phyloP scores from a whole-genome alignment of 257 asterid species.

The Linderniella brevidens region DNA sequence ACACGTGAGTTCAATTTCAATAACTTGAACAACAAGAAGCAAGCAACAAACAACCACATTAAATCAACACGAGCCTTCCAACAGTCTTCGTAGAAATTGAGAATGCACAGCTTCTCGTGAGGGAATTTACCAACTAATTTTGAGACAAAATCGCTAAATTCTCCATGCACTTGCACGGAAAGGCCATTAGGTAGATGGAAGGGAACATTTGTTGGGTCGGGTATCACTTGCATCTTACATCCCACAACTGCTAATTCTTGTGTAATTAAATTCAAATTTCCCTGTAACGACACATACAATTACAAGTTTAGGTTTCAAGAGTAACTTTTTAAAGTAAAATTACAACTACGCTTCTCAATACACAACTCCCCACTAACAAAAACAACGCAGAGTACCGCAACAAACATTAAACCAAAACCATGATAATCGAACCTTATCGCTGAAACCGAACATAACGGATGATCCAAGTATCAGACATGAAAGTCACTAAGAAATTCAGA shows the following conservation, averaged over 20 bases:
- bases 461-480: too few species aligned
- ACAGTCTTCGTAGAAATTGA: conserved; percentile 66
- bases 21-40: too few species aligned
- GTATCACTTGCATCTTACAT: conserved; percentile 70
- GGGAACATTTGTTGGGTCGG: conserved; percentile 95
- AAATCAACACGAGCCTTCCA: conserved; percentile 89
- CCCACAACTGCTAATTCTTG: conserved; percentile 95
- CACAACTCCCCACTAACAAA: too few species aligned
- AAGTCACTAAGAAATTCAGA: too few species aligned
- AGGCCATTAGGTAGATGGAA: conserved; percentile 77
- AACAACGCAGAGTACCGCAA: too few species aligned
- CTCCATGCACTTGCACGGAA: conserved; percentile 77
- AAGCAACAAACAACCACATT: too few species aligned
- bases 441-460: conserved; percentile 97
- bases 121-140: conserved; percentile 79
- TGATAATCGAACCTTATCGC: conserved; percentile 54
- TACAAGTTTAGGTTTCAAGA: not conserved
- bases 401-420: too few species aligned
- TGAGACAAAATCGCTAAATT: conserved; percentile 49
- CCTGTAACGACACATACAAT: conserved; percentile 25
- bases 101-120: conserved; percentile 79
- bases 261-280: conserved; percentile 88
- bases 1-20: conserved; percentile 12
- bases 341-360: too few species aligned
- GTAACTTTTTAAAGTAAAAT: too few species aligned